Evolutionary conservation across 1,284 basidiomycete genomes (phyloP).

Genomic region (Ceratobasidium sp.): DNA sequence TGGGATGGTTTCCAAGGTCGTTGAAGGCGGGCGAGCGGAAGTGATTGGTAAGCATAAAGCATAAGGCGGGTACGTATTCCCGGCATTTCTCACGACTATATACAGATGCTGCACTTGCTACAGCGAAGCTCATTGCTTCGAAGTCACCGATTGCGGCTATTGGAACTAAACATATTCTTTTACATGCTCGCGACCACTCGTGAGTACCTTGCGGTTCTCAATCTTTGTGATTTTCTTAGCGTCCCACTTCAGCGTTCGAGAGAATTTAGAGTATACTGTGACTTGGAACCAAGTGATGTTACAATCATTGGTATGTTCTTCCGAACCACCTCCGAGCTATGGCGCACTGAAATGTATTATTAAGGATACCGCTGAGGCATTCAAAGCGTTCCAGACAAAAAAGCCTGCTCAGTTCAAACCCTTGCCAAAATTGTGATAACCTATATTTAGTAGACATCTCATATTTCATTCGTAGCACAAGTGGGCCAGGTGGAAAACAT

Average conservation of each 20-base stretch:
- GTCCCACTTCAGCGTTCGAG: conserved; percentile 68
- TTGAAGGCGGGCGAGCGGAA: conserved; percentile 73
- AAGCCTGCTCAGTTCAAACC: conserved; percentile 54
- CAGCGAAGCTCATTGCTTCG: conserved; percentile 75
- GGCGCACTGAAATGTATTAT: background rate
- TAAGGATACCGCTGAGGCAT: conserved; percentile 60
- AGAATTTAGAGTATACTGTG: conserved; percentile 84
- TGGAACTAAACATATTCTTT: conserved; percentile 83
- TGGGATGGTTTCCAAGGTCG: conserved; percentile 83
- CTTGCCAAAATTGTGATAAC: conserved; percentile 50
- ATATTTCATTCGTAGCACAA: no score
- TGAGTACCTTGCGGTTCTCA: conserved; percentile 56
- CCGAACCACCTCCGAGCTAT: background rate
- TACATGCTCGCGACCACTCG: conserved; percentile 83
- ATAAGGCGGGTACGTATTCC: background rate
- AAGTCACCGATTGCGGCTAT: conserved; percentile 88
- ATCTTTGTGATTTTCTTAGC: conserved; percentile 14
- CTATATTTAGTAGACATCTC: no score
- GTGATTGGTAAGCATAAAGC: conserved; percentile 58
- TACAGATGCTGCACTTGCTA: conserved; percentile 70
- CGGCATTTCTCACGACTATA: conserved; percentile 59
- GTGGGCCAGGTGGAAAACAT: no score
- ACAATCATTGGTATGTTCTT: conserved; percentile 71
- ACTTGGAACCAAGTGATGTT: conserved; percentile 82
- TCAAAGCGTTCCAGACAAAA: conserved; percentile 60